Percentiles rank a stretch among this genome's conserved stretches.
Conservation (phyloP, 2,329 filamentous ascomycete genomes). For the Amylocarpus encephaloides region DNA sequence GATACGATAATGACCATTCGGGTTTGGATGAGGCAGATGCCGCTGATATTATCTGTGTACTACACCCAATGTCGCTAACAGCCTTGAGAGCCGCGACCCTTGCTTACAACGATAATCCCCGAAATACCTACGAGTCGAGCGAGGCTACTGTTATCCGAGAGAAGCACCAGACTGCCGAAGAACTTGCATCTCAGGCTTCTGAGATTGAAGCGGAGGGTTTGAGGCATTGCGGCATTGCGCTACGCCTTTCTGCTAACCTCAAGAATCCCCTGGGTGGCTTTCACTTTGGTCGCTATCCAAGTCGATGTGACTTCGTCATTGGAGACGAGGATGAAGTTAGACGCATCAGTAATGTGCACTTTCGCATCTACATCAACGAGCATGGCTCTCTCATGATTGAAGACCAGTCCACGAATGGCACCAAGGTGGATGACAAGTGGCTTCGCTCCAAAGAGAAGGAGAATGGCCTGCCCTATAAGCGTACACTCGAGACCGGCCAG, state of each 20-base stretch:
- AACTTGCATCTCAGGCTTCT: conserved; percentile 10
- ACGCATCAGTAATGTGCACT: conserved; percentile 90
- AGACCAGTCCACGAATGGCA: conserved; percentile 94
- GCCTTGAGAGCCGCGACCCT: conserved; percentile 59
- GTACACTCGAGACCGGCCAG: conserved; percentile 30
- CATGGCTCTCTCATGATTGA: conserved; percentile 84
- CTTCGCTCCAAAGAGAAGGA: conserved; percentile 48
- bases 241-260: conserved; percentile 69
- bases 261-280: conserved; percentile 69
- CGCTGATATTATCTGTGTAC: conserved; percentile 80
- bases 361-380: conserved; percentile 86
- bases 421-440: conserved; percentile 69
- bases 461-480: conserved; percentile 34
- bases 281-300: conserved; percentile 72
- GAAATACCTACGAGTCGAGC: conserved; percentile 55
- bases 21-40: conserved; percentile 78
- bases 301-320: conserved; percentile 66
- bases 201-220: conserved; percentile 19
- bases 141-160: conserved; percentile 26
- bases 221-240: conserved; percentile 56
- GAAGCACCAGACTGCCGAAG: conserved; percentile 13
- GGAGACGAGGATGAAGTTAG: conserved; percentile 60
- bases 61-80: conserved; percentile 69
- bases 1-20: conserved; percentile 72
- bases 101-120: conserved; percentile 44